Evolutionary conservation across 2,329 filamentous ascomycete species (phyloP).

Genomic region (Curvularia verruculosa): DNA sequence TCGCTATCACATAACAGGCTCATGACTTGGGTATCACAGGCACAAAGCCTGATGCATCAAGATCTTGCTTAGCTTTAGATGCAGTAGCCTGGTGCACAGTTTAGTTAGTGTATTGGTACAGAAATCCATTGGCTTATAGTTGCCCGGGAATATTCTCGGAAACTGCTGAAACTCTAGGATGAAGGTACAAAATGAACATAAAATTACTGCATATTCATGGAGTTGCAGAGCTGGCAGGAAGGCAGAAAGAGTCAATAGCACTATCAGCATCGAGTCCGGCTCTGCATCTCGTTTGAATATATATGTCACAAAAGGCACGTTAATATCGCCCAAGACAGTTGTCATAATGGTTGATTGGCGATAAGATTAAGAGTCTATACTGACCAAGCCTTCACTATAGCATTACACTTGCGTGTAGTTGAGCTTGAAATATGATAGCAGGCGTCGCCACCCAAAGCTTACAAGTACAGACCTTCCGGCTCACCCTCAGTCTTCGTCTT

Average conservation of each 20-base stretch:
- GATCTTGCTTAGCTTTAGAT: not conserved
- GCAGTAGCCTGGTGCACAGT: not conserved
- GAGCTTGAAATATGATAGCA: slow-evolving; percentile 6
- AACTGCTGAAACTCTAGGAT: too few species aligned
- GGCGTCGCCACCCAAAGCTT: slow-evolving; percentile 47
- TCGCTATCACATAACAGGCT: not conserved
- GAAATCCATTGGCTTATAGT: too few species aligned
- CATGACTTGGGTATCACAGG: too few species aligned
- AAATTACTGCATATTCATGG: too few species aligned
- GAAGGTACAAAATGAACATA: too few species aligned
- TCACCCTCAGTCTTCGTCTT: slow-evolving; percentile 99
- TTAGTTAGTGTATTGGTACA: not conserved
- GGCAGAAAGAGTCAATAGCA: not conserved
- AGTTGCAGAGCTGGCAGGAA: too few species aligned
- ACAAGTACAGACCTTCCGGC: slow-evolving; percentile 98
- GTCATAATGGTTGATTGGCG: not conserved
- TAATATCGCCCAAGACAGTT: not conserved
- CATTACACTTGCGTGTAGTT: slow-evolving; percentile 23
- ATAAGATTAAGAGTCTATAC: slow-evolving; percentile 16
- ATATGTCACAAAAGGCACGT: not conserved
- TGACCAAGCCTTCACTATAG: slow-evolving; percentile 9
- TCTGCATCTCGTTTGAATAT: not conserved
- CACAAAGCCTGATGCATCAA: not conserved
- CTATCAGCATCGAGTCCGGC: not conserved
- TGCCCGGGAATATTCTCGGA: too few species aligned